Evolutionary conservation across 768 basidiomycete genomes (phyloP).

Genomic region (Dentipellis fragilis): DNA sequence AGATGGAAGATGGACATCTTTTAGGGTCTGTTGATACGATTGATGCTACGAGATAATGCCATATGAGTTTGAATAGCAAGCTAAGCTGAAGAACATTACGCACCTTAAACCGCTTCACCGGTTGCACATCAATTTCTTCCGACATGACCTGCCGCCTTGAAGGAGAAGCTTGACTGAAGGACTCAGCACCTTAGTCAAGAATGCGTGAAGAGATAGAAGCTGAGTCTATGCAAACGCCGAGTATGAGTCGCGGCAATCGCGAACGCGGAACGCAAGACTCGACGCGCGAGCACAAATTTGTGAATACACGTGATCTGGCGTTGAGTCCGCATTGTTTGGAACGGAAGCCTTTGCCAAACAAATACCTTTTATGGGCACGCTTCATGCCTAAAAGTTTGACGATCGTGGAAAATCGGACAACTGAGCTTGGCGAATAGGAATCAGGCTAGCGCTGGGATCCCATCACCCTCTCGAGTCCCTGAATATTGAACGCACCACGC

Average conservation of each 20-base stretch:
- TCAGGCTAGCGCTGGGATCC: no score
- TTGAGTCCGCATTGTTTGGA: not conserved
- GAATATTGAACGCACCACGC: no score
- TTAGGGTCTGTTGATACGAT: conserved; percentile 58
- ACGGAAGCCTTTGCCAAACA: not conserved
- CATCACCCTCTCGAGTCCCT: no score
- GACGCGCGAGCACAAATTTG: not conserved
- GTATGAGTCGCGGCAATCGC: not conserved
- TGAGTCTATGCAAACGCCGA: no score
- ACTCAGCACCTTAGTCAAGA: not conserved
- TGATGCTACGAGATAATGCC: conserved; percentile 40
- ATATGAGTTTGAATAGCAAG: not conserved
- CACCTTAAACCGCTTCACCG: conserved; percentile 45
- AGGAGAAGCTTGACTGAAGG: not conserved
- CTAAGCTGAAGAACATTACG: not conserved
- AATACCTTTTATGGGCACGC: not conserved
- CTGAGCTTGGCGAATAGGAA: no score
- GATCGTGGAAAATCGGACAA: no score
- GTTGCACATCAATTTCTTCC: conserved; percentile 14
- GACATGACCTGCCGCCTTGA: not conserved
- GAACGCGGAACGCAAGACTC: not conserved
- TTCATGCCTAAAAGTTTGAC: no score
- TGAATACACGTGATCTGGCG: not conserved
- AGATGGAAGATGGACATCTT: conserved; percentile 64
- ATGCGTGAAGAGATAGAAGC: not conserved